Evolutionary conservation across 1,139 yeast genomes (phyloP), one percentile per base, ranked within the genome.

Genomic region (Magnusiomyces fungicola): DNA sequence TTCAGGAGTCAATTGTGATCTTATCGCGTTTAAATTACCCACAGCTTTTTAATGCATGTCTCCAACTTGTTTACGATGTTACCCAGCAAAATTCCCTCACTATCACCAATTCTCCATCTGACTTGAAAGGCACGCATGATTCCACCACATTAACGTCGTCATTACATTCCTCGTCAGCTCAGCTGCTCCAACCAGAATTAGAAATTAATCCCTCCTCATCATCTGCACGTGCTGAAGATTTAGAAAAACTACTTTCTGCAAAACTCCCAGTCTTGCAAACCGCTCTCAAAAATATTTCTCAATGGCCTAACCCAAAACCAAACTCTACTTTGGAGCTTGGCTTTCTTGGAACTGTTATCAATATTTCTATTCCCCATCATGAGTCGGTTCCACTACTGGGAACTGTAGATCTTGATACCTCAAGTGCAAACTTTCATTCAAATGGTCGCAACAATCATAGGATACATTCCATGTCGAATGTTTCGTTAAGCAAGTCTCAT

Each of bases 1-100:
- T 55, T 3, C 67, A 62, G 43, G 64, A 63, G 49, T 55, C 65
- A 1, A 44, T 62, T 18, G 66, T 63, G 12, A 53, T 63, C 7
- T 45, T 63, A 6, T 58, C 64, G 2, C 52, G 46, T 19, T 57
- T 56, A 39, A 56, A 61, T 25, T 55, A 55, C 44, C 63, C 65
- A 12, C 49, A 50, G 6, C 52, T 63, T 39, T 63, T 61, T 46
- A 50, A 55, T 45, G 50, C 55, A 18, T 61, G 65, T 45, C 55
- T 50, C 36, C 50, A 47, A 32, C 34, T 61, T 23, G 39, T 54
- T 41, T 46, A 49, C 23, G 56, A 60, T 21, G 50, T 55, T 30
- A 52, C 51, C 18, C 47, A 49, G 32, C 44, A 43, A 41, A 38
- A 38, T n/a, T 23, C 25, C 6, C 9, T 22, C 10, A 22, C 29